Evolutionary conservation across 1,284 basidiomycete genomes (phyloP), one percentile per base, ranked within the genome.

Genomic region (Apiotrichum gamsii): DNA sequence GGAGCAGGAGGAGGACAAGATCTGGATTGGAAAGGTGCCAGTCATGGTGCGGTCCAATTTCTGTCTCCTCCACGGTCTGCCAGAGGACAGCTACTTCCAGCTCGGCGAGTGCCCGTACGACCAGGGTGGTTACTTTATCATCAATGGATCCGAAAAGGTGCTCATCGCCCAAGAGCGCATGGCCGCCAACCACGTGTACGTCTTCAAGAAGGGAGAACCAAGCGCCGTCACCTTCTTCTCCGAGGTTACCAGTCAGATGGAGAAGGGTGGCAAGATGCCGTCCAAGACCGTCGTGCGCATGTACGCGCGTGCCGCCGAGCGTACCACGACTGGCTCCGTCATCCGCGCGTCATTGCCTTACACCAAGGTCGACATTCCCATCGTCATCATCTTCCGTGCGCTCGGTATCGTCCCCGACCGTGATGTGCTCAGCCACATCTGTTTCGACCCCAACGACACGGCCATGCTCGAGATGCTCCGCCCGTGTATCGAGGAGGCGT

Each of bases 181-280:
- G 93, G 94, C 95, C 9, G 94, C 91, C 33, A 99, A 99, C 74
- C 93, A 96, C 65, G 95, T 99, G 61, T 99, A 98, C 71, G 93
- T 97, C 49, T 99, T 99, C 70, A 90, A 93, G 50, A 98, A 98
- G 72, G 90, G 90, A 0, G 88, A 96, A 49, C 95, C 95, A 2
- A 93, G 90, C 6, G 90, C 93, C 8, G 89, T 96, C 68, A 94
- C 85, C 57, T 96, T 90, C 74, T 80, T 97, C 40, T 91, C 94
- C 31, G 94, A 98, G 72, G 96, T 99, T 71, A 86, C 95, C 58
- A 93, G 88, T 73, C 93, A 93, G 13, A 90, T 98, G 28, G 95
- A 98, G 73, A 95, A 91, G 70, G 93, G 94, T 54, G 95, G 95
- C 38, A 97, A 98, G 78, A 96, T 91, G 20, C 93, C 96, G 60